Evolutionary conservation across 176 grass and related monocot species (phyloP), one percentile per base, ranked within the genome.

Genomic region (Canna indica): DNA sequence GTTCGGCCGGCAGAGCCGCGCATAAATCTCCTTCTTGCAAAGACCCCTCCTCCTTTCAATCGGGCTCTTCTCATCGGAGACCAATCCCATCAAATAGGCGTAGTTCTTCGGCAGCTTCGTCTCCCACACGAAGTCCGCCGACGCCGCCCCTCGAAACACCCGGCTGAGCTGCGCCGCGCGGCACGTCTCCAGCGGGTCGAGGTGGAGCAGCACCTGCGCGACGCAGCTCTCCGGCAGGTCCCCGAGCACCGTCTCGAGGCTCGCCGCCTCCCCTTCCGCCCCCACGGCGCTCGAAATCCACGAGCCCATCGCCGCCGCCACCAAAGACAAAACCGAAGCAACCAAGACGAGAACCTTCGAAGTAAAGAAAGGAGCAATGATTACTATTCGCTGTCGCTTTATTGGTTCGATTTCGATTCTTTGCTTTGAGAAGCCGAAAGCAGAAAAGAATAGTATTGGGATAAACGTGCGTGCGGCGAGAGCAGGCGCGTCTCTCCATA

Each of bases 11-110:
- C 67, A 69, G 3, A 69, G 35, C 9, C 42, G 67, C 14, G 67
- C 36, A 47, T 69, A 69, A 18, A 44, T 69, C 67, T 47, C 67
- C 67, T 69, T 69, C 67, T 66, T 66, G 63, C 63, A 66, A 12
- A 41, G 63, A 41, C 8, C n/a, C 50, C 18, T 54, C 50, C 18
- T n/a, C 58, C 4, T 30, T 14, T 59, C 32, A 6, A 17, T 32
- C 3, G 26, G 12, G 33, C 2, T 20, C 63, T 10, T 66, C 5
- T 41, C 34, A 25, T n/a, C 34, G 20, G 35, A 38, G 7, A 22
- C 22, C 63, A 39, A 25, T n/a, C 16, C 20, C 63, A 66, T 39
- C 63, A 66, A 66, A 10, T 66, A 66, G 2, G 1, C 34, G 35
- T 66, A 66, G 63, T 66, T 66, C 63, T 26, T 66, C 18, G 63